A percentile compares a stretch with the other conserved stretches of the same genome.
Conservation (phyloP, 345 rosid species). For the Atalantia buxifolia region DNA sequence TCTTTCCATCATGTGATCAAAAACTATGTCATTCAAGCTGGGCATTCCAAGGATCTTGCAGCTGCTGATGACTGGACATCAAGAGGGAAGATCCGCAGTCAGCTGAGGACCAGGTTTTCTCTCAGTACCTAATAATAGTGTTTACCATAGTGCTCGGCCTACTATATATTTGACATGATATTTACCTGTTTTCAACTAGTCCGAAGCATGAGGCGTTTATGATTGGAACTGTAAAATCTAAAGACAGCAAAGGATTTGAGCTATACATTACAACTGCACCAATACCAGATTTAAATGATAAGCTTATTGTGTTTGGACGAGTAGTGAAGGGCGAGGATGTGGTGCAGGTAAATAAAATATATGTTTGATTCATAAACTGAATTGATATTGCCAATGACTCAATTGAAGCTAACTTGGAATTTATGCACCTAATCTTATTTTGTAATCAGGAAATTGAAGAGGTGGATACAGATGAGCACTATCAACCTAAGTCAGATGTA, state of each 20-base stretch:
- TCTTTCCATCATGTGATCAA: constrained; percentile 77
- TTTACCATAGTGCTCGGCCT: not conserved
- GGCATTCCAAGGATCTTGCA: constrained; percentile 48
- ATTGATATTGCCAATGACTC: not conserved
- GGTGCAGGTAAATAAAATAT: constrained; percentile 58
- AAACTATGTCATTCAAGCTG: constrained; percentile 87
- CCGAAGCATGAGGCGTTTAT: constrained; percentile 81
- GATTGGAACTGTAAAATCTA: constrained; percentile 70
- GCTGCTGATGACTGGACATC: constrained; percentile 78
- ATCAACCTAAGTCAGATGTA: constrained; percentile 64
- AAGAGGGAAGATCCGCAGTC: constrained; percentile 68
- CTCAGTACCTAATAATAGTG: not conserved
- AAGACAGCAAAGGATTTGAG: constrained; percentile 56
- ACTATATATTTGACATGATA: not conserved
- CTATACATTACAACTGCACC: constrained; percentile 81
- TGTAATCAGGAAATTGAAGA: constrained; percentile 84
- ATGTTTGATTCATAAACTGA: not conserved
- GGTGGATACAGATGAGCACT: constrained; percentile 91
- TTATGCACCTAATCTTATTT: not conserved
- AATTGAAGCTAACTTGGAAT: not conserved
- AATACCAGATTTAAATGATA: constrained; percentile 74
- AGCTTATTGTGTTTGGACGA: constrained; percentile 72
- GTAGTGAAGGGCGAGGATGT: constrained; percentile 79
- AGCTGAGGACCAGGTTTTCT: constrained; percentile 59
- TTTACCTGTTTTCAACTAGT: constrained; percentile 30